phyloP scores from a whole-genome alignment of 2,329 filamentous ascomycete species.

The Trichoderma endophyticum region DNA sequence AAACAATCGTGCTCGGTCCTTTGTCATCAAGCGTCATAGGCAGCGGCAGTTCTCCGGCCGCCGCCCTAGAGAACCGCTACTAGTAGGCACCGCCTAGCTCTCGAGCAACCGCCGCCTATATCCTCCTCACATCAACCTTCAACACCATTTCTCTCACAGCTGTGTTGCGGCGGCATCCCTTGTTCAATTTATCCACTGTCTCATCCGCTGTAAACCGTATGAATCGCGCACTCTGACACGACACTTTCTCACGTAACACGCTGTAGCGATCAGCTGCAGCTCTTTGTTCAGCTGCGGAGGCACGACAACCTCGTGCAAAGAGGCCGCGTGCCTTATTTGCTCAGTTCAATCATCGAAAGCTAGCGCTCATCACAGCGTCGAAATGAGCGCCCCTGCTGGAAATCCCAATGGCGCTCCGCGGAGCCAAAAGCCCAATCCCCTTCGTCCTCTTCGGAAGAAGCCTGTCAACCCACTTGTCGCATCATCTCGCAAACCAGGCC shows the following conservation, averaged over 20 bases:
- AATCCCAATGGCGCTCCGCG: conserved; percentile 33
- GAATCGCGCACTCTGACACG: conserved; percentile 3
- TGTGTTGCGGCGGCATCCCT: background rate
- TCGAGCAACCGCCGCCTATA: background rate
- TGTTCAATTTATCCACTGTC: background rate
- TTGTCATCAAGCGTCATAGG: conserved; percentile 17
- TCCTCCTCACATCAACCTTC: background rate
- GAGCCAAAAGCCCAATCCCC: conserved; percentile 34
- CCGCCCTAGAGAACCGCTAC: background rate
- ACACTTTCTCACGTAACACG: background rate
- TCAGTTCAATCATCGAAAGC: background rate
- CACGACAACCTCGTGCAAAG: conserved; percentile 3
- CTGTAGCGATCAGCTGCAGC: background rate
- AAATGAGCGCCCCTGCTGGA: conserved; percentile 45
- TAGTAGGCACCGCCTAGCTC: background rate
- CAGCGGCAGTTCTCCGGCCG: conserved; percentile 12
- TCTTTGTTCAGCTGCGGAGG: background rate
- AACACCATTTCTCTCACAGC: background rate
- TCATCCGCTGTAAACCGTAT: background rate
- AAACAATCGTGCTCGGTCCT: background rate
- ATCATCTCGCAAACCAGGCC: conserved; percentile 48
- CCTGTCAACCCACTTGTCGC: conserved; percentile 62
- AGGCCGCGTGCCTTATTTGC: background rate
- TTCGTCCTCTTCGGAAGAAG: conserved; percentile 40
- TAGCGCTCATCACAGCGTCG: conserved; percentile 19